Evolutionary conservation across 2,329 filamentous ascomycete species (phyloP).

Genomic region (Sporothrix protearum): DNA sequence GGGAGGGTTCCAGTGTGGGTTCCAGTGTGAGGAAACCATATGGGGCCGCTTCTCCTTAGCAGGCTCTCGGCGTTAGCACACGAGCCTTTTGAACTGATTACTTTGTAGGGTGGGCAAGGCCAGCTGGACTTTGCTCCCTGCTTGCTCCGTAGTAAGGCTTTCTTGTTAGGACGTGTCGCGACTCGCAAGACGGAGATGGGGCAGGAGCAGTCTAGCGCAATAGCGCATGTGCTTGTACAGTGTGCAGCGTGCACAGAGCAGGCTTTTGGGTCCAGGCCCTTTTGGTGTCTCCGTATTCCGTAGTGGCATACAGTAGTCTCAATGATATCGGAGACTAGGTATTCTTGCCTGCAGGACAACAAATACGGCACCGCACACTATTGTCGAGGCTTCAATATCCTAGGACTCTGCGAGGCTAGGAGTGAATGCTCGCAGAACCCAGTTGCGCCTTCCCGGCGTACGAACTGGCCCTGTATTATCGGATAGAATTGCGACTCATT

Average conservation of each 20-base stretch:
- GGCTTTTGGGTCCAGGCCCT: background rate
- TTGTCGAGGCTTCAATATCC: no score
- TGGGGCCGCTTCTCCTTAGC: background rate
- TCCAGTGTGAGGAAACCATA: background rate
- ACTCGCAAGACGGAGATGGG: background rate
- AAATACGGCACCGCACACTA: no score
- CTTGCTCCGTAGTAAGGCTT: constrained; percentile 18
- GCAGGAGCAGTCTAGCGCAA: background rate
- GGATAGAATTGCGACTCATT: background rate
- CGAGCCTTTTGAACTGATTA: background rate
- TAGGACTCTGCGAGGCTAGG: no score
- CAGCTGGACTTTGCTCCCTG: constrained; percentile 23
- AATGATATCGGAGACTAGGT: background rate
- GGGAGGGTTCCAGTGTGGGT: background rate
- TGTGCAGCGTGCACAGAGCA: background rate
- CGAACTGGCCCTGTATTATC: background rate
- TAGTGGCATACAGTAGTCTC: no score
- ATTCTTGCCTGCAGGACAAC: background rate
- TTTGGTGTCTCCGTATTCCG: background rate
- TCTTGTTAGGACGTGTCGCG: no score
- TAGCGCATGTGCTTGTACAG: background rate
- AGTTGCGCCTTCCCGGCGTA: background rate
- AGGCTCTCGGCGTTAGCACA: constrained; percentile 7
- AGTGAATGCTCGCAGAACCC: background rate
- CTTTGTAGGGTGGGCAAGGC: constrained; percentile 13